Evolutionary conservation across 2,329 filamentous ascomycete genomes (phyloP).

Genomic region (Fusarium sp.): DNA sequence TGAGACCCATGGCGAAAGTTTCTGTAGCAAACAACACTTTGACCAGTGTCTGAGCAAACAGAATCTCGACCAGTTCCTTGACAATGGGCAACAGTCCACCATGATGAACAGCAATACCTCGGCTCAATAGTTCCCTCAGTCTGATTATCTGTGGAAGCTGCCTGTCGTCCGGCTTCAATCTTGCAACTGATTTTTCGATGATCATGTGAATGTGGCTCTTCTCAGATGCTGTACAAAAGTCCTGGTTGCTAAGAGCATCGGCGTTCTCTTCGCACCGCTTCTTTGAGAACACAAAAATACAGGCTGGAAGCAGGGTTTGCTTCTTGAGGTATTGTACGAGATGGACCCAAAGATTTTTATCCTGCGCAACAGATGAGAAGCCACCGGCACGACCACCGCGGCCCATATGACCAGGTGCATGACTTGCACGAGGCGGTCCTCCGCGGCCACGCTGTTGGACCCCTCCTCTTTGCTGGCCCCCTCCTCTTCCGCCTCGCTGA

Average conservation of each 20-base stretch:
- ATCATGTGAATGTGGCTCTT: slow-evolving; percentile 99
- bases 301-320: slow-evolving; percentile 86
- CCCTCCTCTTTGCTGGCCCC: slow-evolving; percentile 59
- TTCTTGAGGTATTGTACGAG: slow-evolving; percentile 92
- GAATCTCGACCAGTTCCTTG: slow-evolving; percentile 96
- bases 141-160: slow-evolving; percentile 91
- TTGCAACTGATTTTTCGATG: slow-evolving; percentile 92
- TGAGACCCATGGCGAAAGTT: slow-evolving; percentile 98
- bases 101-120: slow-evolving; percentile 96
- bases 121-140: slow-evolving; percentile 82
- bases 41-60: slow-evolving; percentile 94
- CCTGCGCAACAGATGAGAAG: slow-evolving; percentile 89
- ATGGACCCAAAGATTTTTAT: slow-evolving; percentile 97
- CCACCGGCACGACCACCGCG: slow-evolving; percentile 86
- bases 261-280: slow-evolving; percentile 98
- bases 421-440: slow-evolving; percentile 66
- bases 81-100: slow-evolving; percentile 94
- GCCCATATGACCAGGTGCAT: slow-evolving; percentile 85
- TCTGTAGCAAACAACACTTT: slow-evolving; percentile 98
- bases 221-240: slow-evolving; percentile 92
- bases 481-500: slow-evolving; percentile 60
- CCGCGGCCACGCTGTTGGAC: slow-evolving; percentile 64
- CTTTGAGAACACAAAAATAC: slow-evolving; percentile 99
- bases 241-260: slow-evolving; percentile 91
- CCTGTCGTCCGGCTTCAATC: slow-evolving; percentile 90